Evolutionary conservation across 176 grass and related monocot genomes (phyloP).

Genomic region (Puccinellia tenuiflora): DNA sequence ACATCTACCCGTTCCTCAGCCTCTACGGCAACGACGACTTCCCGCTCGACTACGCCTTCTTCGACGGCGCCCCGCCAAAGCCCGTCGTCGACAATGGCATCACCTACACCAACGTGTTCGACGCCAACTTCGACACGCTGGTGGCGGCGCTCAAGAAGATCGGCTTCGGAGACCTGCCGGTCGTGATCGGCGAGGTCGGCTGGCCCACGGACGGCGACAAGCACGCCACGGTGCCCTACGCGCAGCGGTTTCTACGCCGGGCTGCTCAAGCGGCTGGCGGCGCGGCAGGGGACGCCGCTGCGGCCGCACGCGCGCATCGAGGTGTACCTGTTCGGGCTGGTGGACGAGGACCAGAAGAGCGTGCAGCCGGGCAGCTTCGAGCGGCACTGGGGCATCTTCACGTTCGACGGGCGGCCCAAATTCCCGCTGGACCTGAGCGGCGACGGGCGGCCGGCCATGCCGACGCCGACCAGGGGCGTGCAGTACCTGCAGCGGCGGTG

Average conservation of each 20-base stretch:
- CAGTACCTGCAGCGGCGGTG: constrained; percentile 49
- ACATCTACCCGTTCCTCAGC: constrained; percentile 78
- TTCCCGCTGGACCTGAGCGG: constrained; percentile 44
- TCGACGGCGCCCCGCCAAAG: constrained; percentile 24
- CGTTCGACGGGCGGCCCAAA: constrained; percentile 59
- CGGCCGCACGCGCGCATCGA: constrained; percentile 29
- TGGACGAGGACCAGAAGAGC: constrained; percentile 69
- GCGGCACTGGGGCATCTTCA: constrained; percentile 75
- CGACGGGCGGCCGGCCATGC: constrained; percentile 15
- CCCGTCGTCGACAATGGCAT: constrained; percentile 50
- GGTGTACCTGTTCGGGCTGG: constrained; percentile 56
- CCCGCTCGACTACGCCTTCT: constrained; percentile 77
- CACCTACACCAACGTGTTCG: constrained; percentile 53
- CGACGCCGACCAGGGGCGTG: constrained; percentile 34
- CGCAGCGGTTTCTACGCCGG: constrained; percentile 65
- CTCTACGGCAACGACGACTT: constrained; percentile 55
- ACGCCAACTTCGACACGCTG: constrained; percentile 58
- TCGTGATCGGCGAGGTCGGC: constrained; percentile 68
- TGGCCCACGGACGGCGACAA: constrained; percentile 72
- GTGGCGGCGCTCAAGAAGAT: constrained; percentile 31
- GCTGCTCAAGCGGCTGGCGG: constrained; percentile 38
- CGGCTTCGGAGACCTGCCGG: constrained; percentile 39
- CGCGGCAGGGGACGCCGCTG: constrained; percentile 51
- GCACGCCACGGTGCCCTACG: constrained; percentile 43
- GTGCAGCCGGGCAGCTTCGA: constrained; percentile 60